These are phyloP conservation scores for Backusella tarrabulga DNA, from an alignment of 192 early-diverging fungal genomes.

Conservation along the genomic window DNA sequence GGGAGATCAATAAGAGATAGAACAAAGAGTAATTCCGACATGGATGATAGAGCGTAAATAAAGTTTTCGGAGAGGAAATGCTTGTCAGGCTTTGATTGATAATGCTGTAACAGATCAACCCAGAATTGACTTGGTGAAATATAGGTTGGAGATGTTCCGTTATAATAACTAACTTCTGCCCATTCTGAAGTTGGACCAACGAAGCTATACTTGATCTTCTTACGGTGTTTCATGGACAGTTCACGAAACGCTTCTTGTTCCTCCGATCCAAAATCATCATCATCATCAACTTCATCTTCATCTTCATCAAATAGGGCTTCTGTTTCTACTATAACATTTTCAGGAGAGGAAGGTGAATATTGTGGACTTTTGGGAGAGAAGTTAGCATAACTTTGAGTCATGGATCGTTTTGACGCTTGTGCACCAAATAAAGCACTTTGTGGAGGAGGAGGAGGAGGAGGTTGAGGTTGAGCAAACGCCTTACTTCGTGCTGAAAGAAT, in stretches of 20 bases:
- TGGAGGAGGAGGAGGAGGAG: not conserved
- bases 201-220: not conserved
- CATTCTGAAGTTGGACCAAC: conserved; percentile 16
- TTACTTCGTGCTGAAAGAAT: not conserved
- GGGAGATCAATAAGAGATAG: conserved; percentile 40
- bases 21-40: conserved; percentile 38
- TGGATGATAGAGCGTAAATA: conserved; percentile 25
- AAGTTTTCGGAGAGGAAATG: conserved; percentile 35
- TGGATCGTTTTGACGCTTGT: not conserved
- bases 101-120: conserved; percentile 37
- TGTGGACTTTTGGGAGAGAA: not conserved
- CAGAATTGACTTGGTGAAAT: conserved; percentile 37
- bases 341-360: not conserved
- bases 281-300: not conserved
- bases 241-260: conserved; percentile 11
- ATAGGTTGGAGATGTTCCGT: not conserved
- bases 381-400: not conserved
- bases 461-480: not conserved
- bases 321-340: not conserved
- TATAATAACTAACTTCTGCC: conserved; percentile 12
- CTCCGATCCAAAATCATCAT: conserved; percentile 12
- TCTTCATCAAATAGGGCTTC: not conserved
- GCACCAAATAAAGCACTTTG: not conserved
- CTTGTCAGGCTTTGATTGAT: not conserved
- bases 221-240: not conserved